Evolutionary conservation across 148 eudicot species (phyloP), one percentile per base, ranked within the genome.

Genomic region (Agrostemma githago): DNA sequence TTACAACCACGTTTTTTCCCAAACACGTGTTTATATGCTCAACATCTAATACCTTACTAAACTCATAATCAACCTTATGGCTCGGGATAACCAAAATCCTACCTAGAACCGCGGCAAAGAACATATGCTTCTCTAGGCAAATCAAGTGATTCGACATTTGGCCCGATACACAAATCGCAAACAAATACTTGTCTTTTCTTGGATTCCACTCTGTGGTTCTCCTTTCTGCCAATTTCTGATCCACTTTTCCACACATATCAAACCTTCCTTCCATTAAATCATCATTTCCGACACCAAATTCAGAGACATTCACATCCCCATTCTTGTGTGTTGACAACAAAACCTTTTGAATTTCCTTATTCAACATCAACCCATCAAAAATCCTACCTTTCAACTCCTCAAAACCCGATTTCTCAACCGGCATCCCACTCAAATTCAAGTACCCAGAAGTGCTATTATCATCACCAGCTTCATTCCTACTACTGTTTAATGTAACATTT

Each of bases 91-190:
- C 90, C 78, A 96, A 85, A 67, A 96, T 67, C 48, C 99, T 85
- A 43, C 87, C 85, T 77, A 96, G 83, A 38, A 92, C 53, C 19
- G 97, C 96, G 0, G 97, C 99, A 68, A 96, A 96, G 62, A 96
- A 96, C 95, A 96, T 96, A 82, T 96, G 99, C 80, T 96, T 96
- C 86, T 96, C 99, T 59, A 96, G 68, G 71, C 99, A 96, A 72
- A 96, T 92, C 86, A 96, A 89, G 44, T 88, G 99, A 68, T 96
- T 96, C 1, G 99, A 96, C 96, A 92, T 96, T 78, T 96, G 97
- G 40, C 99, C 99, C 2, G 96, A 92, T 0, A 84, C 76, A 78
- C 99, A 96, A 10, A 89, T 85, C 0, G 96, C 96, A 78, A 96
- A 76, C 85, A 96, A 85, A 69, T 84, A 96, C 81, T 88, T 96